Conservation (phyloP, 495 filamentous ascomycete species). For the Penicillium ochrochloron region DNA sequence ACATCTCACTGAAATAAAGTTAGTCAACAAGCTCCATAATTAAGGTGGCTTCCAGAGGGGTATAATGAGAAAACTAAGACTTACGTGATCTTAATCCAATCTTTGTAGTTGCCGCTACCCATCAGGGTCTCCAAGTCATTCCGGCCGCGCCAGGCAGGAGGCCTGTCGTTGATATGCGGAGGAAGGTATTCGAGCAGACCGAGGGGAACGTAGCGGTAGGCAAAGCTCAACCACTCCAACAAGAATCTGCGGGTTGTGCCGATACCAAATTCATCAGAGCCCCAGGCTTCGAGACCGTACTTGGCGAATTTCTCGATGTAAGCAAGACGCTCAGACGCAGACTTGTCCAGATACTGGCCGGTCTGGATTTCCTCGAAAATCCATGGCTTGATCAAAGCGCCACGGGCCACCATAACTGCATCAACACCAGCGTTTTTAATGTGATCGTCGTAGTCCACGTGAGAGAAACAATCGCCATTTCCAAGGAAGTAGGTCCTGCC, state of each 20-base stretch:
- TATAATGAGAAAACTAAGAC: constrained; percentile 36
- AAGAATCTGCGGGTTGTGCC: constrained; percentile 88
- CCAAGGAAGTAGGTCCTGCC: constrained; percentile 85
- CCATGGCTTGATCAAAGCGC: constrained; percentile 96
- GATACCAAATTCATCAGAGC: constrained; percentile 89
- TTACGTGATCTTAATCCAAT: constrained; percentile 99
- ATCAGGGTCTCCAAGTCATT: constrained; percentile 91
- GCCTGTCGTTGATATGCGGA: constrained; percentile 82
- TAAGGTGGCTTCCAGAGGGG: not conserved
- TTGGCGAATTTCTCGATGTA: constrained; percentile 86
- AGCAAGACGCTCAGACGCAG: constrained; percentile 79
- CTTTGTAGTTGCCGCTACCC: constrained; percentile 85
- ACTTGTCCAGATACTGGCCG: constrained; percentile 94
- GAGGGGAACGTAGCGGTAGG: constrained; percentile 85
- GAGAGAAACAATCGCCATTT: constrained; percentile 95
- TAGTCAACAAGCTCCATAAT: constrained; percentile 11
- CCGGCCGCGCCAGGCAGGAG: constrained; percentile 79
- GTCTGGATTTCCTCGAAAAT: constrained; percentile 93
- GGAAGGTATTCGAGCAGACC: constrained; percentile 88
- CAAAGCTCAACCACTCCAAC: constrained; percentile 93
- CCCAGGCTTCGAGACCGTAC: constrained; percentile 93
- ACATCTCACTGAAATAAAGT: constrained; percentile 79
- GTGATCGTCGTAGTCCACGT: constrained; percentile 82
- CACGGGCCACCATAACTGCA: constrained; percentile 87
- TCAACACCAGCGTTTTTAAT: constrained; percentile 79